These are phyloP conservation scores for Rostrohypoxylon terebratum DNA, from an alignment of 495 filamentous ascomycete genomes.

Conservation along the genomic window DNA sequence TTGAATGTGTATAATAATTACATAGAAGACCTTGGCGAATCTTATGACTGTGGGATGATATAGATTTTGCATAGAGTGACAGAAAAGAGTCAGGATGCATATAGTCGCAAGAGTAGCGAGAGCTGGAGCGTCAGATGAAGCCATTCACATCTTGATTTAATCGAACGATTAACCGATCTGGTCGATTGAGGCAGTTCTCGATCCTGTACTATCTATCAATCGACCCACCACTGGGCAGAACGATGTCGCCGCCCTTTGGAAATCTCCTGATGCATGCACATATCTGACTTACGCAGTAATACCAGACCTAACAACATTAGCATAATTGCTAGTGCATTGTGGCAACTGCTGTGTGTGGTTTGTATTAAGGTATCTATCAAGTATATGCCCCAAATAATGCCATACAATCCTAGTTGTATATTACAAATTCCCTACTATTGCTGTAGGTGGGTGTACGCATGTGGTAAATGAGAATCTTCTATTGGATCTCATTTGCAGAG, in stretches of 20 bases:
- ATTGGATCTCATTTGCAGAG: constrained; percentile 33
- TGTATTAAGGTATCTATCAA: too few species aligned
- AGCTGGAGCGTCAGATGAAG: constrained; percentile 34
- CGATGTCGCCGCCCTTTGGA: constrained; percentile 16
- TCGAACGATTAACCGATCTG: constrained; percentile 39
- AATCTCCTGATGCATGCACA: constrained; percentile 38
- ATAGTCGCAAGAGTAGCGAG: neutral
- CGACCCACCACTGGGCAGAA: constrained; percentile 32
- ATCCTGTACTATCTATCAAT: constrained; percentile 23
- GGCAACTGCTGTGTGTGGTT: constrained; percentile 16
- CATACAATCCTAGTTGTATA: too few species aligned
- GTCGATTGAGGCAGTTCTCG: constrained; percentile 28
- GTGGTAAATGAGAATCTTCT: constrained; percentile 4
- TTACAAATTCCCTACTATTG: neutral
- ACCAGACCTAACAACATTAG: constrained; percentile 20
- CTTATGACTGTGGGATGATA: constrained; percentile 42
- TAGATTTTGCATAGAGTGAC: constrained; percentile 3
- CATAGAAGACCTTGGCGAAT: constrained; percentile 20
- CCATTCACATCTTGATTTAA: constrained; percentile 28
- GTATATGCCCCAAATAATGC: neutral
- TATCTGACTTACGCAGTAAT: neutral
- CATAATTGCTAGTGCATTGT: constrained; percentile 11
- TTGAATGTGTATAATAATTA: constrained; percentile 26
- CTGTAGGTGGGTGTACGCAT: constrained; percentile 1
- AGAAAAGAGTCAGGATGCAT: constrained; percentile 11